A percentile compares a stretch with the other conserved stretches of the same genome.
Evolutionary conservation across 192 early-diverging fungal species (phyloP).

Genomic region (Dissophora ornata): DNA sequence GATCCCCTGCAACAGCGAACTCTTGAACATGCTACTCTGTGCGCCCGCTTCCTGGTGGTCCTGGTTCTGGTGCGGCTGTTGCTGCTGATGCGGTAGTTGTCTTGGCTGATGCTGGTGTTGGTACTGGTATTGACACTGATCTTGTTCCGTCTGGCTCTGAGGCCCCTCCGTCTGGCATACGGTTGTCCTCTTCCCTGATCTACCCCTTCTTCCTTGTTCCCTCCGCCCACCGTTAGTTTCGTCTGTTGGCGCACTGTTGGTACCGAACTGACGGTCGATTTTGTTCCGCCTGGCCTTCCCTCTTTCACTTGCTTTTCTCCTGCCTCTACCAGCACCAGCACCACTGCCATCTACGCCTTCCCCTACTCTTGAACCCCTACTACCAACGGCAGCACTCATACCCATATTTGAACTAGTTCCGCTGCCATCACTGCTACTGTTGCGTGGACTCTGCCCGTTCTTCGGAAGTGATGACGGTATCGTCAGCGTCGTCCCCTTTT

Average conservation of each 20-base stretch:
- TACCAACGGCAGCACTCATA: background rate
- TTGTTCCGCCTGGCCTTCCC: background rate
- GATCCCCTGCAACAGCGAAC: conserved; percentile 18
- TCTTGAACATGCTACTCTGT: conserved; percentile 4
- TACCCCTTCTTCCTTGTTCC: background rate
- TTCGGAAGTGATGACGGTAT: conserved; percentile 4
- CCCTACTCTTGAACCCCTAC: background rate
- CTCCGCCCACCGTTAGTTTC: background rate
- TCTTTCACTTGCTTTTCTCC: conserved; percentile 6
- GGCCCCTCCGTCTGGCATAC: background rate
- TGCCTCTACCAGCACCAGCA: background rate
- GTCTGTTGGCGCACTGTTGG: background rate
- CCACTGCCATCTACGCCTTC: background rate
- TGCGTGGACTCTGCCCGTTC: background rate
- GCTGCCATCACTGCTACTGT: background rate
- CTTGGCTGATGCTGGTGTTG: background rate
- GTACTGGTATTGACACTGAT: background rate
- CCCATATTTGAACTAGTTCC: background rate
- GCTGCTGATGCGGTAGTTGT: conserved; percentile 10
- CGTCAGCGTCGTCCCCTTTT: background rate
- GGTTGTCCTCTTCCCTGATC: background rate
- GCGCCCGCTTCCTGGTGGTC: background rate
- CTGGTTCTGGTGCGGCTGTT: background rate
- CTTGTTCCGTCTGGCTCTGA: background rate
- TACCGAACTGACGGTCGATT: background rate